A percentile compares a stretch with the other conserved stretches of the same genome.
These are phyloP conservation scores for Podospora australis DNA, from an alignment of 495 filamentous ascomycete species.

Conservation along the genomic window DNA sequence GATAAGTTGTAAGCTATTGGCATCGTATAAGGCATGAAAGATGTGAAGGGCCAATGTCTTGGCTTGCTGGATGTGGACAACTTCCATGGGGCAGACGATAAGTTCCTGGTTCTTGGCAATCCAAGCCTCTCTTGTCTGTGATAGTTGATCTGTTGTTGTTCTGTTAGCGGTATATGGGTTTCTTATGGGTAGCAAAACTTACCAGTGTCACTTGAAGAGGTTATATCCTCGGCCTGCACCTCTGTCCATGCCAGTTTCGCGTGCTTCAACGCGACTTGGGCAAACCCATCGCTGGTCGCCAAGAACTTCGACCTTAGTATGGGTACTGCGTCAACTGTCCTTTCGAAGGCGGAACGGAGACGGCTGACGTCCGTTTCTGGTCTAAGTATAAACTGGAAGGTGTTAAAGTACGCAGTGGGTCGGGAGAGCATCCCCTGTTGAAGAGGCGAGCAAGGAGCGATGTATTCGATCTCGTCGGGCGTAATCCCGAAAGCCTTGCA, in stretches of 20 bases:
- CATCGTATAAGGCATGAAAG: conserved; percentile 88
- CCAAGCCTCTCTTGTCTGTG: conserved; percentile 38
- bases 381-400: conserved; percentile 53
- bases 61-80: conserved; percentile 32
- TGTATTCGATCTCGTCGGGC: conserved; percentile 52
- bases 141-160: too few species aligned
- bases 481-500: conserved; percentile 40
- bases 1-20: conserved; percentile 64
- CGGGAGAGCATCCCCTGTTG: conserved; percentile 75
- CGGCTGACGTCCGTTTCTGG: conserved; percentile 29
- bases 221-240: conserved; percentile 2
- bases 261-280: conserved; percentile 57
- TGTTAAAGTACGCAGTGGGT: conserved; percentile 67
- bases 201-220: not conserved
- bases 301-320: conserved; percentile 63
- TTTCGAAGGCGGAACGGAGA: conserved; percentile 47
- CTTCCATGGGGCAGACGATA: conserved; percentile 25
- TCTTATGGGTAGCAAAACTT: too few species aligned
- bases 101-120: conserved; percentile 20
- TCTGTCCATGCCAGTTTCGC: conserved; percentile 44
- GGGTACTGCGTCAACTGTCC: conserved; percentile 40
- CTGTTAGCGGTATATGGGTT: too few species aligned
- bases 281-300: conserved; percentile 59
- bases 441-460: conserved; percentile 70
- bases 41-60: conserved; percentile 56